phyloP scores from a whole-genome alignment of 2,329 filamentous ascomycete genomes.

The Coleophoma cylindrospora region DNA sequence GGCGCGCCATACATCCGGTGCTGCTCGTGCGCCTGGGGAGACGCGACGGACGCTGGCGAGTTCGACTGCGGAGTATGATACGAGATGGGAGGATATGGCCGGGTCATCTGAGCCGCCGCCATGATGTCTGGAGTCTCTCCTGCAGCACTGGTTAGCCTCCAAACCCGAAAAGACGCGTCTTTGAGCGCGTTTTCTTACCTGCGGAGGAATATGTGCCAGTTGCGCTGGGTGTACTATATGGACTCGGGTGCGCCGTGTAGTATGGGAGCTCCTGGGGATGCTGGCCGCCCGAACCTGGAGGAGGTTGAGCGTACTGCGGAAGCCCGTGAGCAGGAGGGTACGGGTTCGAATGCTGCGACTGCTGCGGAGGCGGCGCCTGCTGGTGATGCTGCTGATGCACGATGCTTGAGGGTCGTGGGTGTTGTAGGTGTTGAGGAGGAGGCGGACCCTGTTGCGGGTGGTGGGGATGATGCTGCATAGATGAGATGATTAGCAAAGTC shows the following conservation, averaged over 20 bases:
- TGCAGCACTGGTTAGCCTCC: conserved; percentile 12
- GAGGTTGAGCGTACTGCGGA: conserved; percentile 63
- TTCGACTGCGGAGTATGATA: conserved; percentile 96
- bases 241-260: conserved; percentile 75
- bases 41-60: conserved; percentile 89
- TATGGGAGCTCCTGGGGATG: conserved; percentile 66
- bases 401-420: conserved; percentile 66
- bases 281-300: conserved; percentile 56
- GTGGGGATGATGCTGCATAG: conserved; percentile 68
- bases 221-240: conserved; percentile 78
- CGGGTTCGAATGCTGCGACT: conserved; percentile 56
- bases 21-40: conserved; percentile 82
- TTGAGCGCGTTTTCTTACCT: conserved; percentile 46
- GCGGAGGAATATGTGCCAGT: conserved; percentile 82
- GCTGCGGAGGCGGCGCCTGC: conserved; percentile 53
- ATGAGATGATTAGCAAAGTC: conserved; percentile 19
- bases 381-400: conserved; percentile 66
- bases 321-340: conserved; percentile 66
- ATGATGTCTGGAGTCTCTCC: conserved; percentile 61
- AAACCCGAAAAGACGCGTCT: conserved; percentile 8
- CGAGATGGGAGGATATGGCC: conserved; percentile 75
- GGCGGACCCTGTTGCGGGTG: conserved; percentile 69
- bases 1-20: conserved; percentile 83
- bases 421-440: conserved; percentile 57
- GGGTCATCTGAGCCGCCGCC: conserved; percentile 64